Percentiles rank a stretch among this genome's conserved stretches.
Evolutionary conservation across 73 alveolate species (phyloP).

Genomic region (Paramecium pentaurelia): DNA sequence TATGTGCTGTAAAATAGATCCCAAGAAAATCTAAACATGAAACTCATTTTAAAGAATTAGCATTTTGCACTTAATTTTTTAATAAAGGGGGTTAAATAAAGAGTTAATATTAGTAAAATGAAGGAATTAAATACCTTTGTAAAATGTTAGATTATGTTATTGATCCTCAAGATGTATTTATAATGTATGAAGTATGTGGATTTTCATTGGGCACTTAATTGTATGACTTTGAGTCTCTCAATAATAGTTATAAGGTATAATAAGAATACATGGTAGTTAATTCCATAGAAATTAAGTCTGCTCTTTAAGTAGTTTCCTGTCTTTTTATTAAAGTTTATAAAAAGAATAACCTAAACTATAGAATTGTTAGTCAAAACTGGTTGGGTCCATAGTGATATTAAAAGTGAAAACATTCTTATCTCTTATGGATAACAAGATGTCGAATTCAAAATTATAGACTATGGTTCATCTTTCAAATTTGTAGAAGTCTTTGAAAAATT

Average conservation of each 20-base stretch:
- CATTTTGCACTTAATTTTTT: slow-evolving; percentile 51
- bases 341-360: background rate
- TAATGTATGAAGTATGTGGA: slow-evolving; percentile 54
- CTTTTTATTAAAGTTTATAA: background rate
- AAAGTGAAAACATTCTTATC: slow-evolving; percentile 57
- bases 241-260: slow-evolving; percentile 1
- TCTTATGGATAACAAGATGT: background rate
- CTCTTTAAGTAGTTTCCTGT: background rate
- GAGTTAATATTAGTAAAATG: background rate
- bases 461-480: slow-evolving; percentile 57
- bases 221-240: slow-evolving; percentile 42
- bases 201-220: slow-evolving; percentile 55
- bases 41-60: slow-evolving; percentile 53
- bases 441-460: slow-evolving; percentile 40
- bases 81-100: slow-evolving; percentile 40
- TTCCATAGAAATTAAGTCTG: slow-evolving; percentile 25
- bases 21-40: slow-evolving; percentile 51
- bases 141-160: slow-evolving; percentile 37
- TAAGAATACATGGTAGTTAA: slow-evolving; percentile 19
- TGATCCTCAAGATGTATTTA: slow-evolving; percentile 23
- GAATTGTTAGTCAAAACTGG: background rate
- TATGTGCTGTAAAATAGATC: slow-evolving; percentile 41
- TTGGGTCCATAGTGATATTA: slow-evolving; percentile 59
- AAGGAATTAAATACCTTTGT: slow-evolving; percentile 26
- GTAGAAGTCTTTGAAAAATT: slow-evolving; percentile 46